Evolutionary conservation across 441 rosid species (phyloP).

Genomic region (Jatropha podagrica): DNA sequence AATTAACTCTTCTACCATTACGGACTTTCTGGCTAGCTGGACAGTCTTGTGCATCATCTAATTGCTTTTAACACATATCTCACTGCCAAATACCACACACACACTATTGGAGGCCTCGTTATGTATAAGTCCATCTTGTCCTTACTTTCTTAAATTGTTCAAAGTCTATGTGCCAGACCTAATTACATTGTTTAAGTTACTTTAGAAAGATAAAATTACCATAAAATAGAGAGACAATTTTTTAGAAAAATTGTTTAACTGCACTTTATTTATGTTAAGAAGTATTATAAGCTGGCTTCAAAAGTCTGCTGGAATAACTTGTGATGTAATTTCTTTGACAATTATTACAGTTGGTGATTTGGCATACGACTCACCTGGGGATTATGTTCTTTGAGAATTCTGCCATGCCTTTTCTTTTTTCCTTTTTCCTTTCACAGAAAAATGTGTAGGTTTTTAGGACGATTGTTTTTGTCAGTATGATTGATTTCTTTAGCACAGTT

Average conservation of each 20-base stretch:
- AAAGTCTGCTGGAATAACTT: background rate
- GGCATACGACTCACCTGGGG: background rate
- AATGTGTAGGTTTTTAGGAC: background rate
- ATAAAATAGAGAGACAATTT: background rate
- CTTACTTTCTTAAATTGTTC: background rate
- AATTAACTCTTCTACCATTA: background rate
- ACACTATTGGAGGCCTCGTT: background rate
- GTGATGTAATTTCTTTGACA: background rate
- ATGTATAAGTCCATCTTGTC: background rate
- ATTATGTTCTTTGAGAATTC: background rate
- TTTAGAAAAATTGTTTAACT: background rate
- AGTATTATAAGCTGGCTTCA: background rate
- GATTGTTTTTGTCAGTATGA: background rate
- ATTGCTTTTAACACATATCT: background rate
- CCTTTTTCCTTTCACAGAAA: background rate
- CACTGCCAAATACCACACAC: background rate
- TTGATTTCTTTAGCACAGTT: too few relatives aligned
- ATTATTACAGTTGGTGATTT: background rate
- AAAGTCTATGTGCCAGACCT: background rate
- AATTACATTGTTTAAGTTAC: too few relatives aligned
- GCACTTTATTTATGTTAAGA: background rate
- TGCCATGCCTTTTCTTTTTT: too few relatives aligned
- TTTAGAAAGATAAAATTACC: background rate
- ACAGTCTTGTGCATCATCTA: background rate
- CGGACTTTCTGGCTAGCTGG: background rate